These are phyloP conservation scores for Metarhizium humberi DNA, from an alignment of 2,329 filamentous ascomycete genomes.

Conservation along the genomic window DNA sequence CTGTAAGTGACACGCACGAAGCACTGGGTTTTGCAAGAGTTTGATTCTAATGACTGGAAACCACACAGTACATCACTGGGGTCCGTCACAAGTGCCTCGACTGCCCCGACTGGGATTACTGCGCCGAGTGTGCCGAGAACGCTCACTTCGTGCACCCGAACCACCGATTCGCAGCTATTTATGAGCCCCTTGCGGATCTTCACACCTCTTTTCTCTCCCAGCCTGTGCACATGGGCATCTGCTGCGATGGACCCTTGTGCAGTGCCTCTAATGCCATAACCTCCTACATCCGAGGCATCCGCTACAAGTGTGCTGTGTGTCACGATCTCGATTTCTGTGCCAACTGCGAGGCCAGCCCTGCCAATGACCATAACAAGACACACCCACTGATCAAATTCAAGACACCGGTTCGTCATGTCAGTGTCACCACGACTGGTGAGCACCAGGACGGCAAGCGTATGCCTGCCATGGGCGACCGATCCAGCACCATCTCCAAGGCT, in stretches of 20 bases:
- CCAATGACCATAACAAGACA: constrained; percentile 83
- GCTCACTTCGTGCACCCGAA: constrained; percentile 63
- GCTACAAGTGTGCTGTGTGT: constrained; percentile 97
- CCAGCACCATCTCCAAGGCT: constrained; percentile 34
- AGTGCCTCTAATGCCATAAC: constrained; percentile 39
- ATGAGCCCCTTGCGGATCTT: constrained; percentile 50
- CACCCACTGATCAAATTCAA: constrained; percentile 97
- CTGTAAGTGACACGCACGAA: constrained; percentile 17
- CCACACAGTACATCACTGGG: constrained; percentile 58
- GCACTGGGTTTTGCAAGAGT: not conserved
- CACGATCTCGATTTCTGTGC: constrained; percentile 93
- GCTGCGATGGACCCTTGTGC: constrained; percentile 91
- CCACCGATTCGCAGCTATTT: constrained; percentile 85
- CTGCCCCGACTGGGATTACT: constrained; percentile 98
- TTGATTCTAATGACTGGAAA: not conserved
- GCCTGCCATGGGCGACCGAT: constrained; percentile 61
- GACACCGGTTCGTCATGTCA: constrained; percentile 81
- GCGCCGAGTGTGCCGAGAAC: constrained; percentile 61
- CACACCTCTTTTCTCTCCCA: constrained; percentile 11
- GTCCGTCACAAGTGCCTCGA: constrained; percentile 93
- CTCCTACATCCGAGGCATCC: constrained; percentile 74
- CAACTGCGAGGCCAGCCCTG: constrained; percentile 81
- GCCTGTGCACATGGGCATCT: constrained; percentile 70
- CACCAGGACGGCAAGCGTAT: constrained; percentile 57
- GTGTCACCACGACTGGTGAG: constrained; percentile 75